Evolutionary conservation across 495 filamentous ascomycete species (phyloP).

Genomic region (Xylaria venustula): DNA sequence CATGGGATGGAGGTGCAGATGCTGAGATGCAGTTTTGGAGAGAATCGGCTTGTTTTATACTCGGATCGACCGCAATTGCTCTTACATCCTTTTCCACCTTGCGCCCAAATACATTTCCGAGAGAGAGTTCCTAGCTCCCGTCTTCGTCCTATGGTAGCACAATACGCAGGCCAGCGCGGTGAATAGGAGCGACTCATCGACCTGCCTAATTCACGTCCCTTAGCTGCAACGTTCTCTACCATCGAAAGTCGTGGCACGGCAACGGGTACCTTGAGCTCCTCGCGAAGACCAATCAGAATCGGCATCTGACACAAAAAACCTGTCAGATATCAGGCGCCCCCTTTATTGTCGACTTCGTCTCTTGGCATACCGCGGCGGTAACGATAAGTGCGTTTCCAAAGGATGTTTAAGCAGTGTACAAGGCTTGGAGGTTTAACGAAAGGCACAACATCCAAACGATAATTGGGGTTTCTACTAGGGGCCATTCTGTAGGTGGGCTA

Average conservation of each 20-base stretch:
- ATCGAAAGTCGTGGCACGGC: constrained; percentile 5
- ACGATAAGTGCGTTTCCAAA: constrained; percentile 4
- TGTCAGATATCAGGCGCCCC: constrained; percentile 11
- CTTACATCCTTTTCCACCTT: not conserved
- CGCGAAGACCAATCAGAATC: constrained; percentile 2
- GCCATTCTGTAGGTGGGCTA: not conserved
- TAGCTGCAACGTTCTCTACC: constrained; percentile 12
- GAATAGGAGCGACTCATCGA: not conserved
- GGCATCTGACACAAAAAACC: constrained; percentile 1
- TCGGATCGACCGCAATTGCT: not conserved
- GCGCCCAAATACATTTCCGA: not conserved
- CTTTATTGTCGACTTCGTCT: not conserved
- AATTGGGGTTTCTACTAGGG: constrained; percentile 3
- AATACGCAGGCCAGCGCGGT: not conserved
- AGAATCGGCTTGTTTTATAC: constrained; percentile 12
- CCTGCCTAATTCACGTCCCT: constrained; percentile 12
- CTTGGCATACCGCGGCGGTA: constrained; percentile 6
- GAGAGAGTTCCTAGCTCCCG: not conserved
- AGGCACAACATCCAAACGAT: constrained; percentile 2
- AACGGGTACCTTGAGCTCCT: not conserved
- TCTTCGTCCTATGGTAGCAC: constrained; percentile 7
- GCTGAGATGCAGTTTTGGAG: not conserved
- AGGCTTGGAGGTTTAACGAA: not conserved
- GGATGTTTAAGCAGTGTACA: not conserved
- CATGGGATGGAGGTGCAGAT: not conserved